A percentile compares a stretch with the other conserved stretches of the same genome.
Evolutionary conservation across 306 rosid species (phyloP).

Genomic region (Vigna reflexopilosa): DNA sequence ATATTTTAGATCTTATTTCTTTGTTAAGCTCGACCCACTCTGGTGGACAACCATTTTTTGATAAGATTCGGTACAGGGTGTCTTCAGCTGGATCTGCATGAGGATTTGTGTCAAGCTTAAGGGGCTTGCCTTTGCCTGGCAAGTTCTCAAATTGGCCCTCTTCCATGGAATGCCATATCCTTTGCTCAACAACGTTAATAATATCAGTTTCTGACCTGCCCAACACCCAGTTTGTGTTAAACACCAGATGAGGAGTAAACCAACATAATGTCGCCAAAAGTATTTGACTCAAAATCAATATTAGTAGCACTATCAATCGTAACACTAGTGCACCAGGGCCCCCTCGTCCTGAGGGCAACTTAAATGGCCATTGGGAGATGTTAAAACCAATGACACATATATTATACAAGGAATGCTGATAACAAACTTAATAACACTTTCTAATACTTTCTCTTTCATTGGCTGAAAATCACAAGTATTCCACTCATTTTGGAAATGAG

Average conservation of each 20-base stretch:
- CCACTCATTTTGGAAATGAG: neutral
- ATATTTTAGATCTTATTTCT: conserved; percentile 68
- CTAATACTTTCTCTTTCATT: neutral
- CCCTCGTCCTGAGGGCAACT: neutral
- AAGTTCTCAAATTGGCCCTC: conserved; percentile 90
- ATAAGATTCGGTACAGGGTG: conserved; percentile 76
- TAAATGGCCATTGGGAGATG: neutral
- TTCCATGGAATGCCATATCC: conserved; percentile 98
- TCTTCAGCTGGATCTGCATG: conserved; percentile 96
- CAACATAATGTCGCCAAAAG: conserved; percentile 14
- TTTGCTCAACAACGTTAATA: conserved; percentile 85
- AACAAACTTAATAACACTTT: neutral
- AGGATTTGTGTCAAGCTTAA: conserved; percentile 71
- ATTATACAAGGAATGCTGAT: neutral
- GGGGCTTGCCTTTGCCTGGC: conserved; percentile 93
- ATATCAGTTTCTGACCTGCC: conserved; percentile 89
- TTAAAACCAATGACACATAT: conserved; percentile 2
- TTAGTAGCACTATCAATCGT: neutral
- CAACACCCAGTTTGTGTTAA: conserved; percentile 23
- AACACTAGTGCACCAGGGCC: neutral
- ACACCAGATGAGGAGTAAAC: conserved; percentile 8
- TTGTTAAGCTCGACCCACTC: conserved; percentile 96
- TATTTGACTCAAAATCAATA: conserved; percentile 7
- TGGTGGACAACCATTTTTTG: conserved; percentile 83
- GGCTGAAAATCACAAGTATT: neutral